Percentiles rank a stretch among this genome's conserved stretches.
phyloP scores from a whole-genome alignment of 768 basidiomycete species.

The Agaricus subrufescens region DNA sequence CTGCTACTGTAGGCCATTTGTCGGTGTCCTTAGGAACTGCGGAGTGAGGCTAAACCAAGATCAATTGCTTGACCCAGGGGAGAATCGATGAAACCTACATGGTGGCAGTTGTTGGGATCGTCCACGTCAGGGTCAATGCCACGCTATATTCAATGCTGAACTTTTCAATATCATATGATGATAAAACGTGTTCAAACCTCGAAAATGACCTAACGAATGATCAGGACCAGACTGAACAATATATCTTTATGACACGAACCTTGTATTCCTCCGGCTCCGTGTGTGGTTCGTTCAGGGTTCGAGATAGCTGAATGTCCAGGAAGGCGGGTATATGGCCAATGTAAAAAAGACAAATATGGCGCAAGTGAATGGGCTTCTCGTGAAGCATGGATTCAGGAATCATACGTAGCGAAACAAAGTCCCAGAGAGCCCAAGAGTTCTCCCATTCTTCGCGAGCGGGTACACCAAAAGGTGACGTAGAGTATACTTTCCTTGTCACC shows the following conservation, averaged over 20 bases:
- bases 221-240: slow-evolving; percentile 13
- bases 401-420: slow-evolving; percentile 79
- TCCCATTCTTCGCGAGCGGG: slow-evolving; percentile 80
- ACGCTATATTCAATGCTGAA: slow-evolving; percentile 41
- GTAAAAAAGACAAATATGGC: slow-evolving; percentile 98
- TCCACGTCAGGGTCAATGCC: slow-evolving; percentile 96
- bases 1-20: slow-evolving; percentile 78
- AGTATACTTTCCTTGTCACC: not conserved
- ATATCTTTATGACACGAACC: slow-evolving; percentile 21
- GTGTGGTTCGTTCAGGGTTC: slow-evolving; percentile 67
- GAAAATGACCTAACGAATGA: slow-evolving; percentile 55
- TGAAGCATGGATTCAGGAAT: slow-evolving; percentile 82
- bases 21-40: slow-evolving; percentile 74
- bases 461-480: slow-evolving; percentile 51
- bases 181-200: slow-evolving; percentile 35
- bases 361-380: slow-evolving; percentile 87
- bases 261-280: slow-evolving; percentile 86
- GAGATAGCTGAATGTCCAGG: slow-evolving; percentile 85
- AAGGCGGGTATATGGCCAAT: slow-evolving; percentile 92
- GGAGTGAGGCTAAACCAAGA: slow-evolving; percentile 66
- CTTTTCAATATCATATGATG: not conserved
- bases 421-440: slow-evolving; percentile 85
- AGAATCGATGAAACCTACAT: slow-evolving; percentile 35
- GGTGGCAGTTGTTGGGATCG: slow-evolving; percentile 78
- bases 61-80: not conserved